Evolutionary conservation across 148 eudicot species (phyloP), one percentile per base, ranked within the genome.

Genomic region (Vaccinium myrtillus): DNA sequence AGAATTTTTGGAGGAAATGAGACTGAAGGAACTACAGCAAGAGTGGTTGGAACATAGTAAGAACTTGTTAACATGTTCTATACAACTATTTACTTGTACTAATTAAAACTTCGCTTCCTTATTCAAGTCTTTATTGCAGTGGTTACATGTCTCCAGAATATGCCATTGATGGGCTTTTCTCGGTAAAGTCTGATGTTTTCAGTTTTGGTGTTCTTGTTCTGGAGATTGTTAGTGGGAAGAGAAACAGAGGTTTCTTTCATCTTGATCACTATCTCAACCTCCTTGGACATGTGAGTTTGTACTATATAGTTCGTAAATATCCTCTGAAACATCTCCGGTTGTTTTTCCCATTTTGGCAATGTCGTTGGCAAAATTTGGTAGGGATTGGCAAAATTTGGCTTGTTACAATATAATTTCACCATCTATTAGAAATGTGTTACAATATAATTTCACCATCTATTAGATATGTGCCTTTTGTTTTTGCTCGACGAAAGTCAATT

Each of bases 91-190:
- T 36, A 7, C 49, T 15, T 9, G 46, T 63, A 14, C 6, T 54
- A 13, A 32, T 5, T 81, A n/a, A 19, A 12, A 25, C n/a, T 71
- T 74, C 7, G 19, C 39, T 7, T 32, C 2, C 27, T 56, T 19
- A 63, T 73, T 12, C 14, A 78, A 43, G 18, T 82, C 0, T 0
- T 86, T 50, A 12, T 14, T 15, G 15, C 83, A 87, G 91, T 25
- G 91, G 91, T 0, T 89, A 89, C 83, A 89, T 89, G 84, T 77
- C 90, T 30, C 88, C 90, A 0, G 90, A 89, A 25, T 89, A 89
- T n/a, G 76, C 75, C 0, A 39, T 73, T 1, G 75, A 86, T n/a
- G 90, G 90, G 10, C 5, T 82, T 0, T 84, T 73, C 80, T 89
- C 90, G 0, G 30, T 75, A 43, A 86, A 87, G 67, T 86, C 89